Base-by-base conservation (phyloP, 768 basidiomycete species). In the Leucosporidium yakuticum region DNA sequence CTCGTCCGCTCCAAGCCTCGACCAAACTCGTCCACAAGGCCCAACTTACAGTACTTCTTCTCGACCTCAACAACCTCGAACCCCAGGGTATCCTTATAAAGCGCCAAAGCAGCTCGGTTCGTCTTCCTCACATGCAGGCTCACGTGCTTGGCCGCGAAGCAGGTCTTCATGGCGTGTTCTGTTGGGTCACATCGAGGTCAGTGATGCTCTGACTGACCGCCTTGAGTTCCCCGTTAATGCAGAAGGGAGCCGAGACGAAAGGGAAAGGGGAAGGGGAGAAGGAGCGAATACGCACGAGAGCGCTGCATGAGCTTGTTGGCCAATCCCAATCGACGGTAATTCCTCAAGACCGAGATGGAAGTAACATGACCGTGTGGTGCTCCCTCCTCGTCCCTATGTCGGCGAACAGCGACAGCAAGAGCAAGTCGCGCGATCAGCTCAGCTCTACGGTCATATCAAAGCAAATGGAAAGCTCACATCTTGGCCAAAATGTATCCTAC, bases 401-500 rank as follows among this genome's bases (percentile, higher is more conserved):
- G 34, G 6, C 5, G 34, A 36, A 31, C 19, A 44, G 60, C 21
- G 29, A n/a, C 12, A 27, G 47, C 47, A 47, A 23, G 27, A 36
- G 50, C 5, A 5, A 19, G 11, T 15, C 34, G 19, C 55, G 23
- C 23, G 7, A 12, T 20, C 20, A 14, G 55, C 29, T 31, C 27
- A 2, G 27, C 19, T 23, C 34, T 39, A 23, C 12, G 23, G 17
- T n/a, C 8, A 25, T 1, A 15, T 19, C 48, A 25, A 27, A 23
- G 80, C 85, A 12, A 12, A 36, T 5, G 5, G 5, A 12, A 36
- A 44, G 39, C 39, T 56, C 69, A 95, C 93, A 96, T 95, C 79
- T 94, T 94, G 3, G 90, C 91, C n/a, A 97, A 81, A 47, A 95
- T 93, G 77, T 97, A 97, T 36, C 93, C 93, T 2, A 97, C 91